phyloP scores from a whole-genome alignment of 1,139 yeast genomes.

The Candida pseudoviswanathii region DNA sequence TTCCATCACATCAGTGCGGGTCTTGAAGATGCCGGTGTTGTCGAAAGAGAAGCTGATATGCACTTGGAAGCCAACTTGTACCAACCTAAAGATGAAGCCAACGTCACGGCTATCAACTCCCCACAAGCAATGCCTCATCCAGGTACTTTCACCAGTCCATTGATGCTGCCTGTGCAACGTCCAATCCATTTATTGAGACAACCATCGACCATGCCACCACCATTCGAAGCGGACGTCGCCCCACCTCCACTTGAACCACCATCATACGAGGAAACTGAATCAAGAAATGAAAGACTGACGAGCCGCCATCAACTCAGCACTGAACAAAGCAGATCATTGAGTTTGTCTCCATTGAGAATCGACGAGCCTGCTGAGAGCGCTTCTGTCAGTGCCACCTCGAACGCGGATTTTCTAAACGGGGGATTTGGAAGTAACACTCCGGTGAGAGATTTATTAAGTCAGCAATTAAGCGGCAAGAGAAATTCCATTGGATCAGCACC shows the following conservation, averaged over 20 bases:
- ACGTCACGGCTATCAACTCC: slow-evolving; percentile 43
- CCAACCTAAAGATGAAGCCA: slow-evolving; percentile 46
- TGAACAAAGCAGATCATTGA: slow-evolving; percentile 8
- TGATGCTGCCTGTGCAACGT: slow-evolving; percentile 36
- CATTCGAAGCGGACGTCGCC: slow-evolving; percentile 37
- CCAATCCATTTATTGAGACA: slow-evolving; percentile 39
- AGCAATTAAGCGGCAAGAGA: slow-evolving; percentile 17
- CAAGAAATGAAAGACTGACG: slow-evolving; percentile 10
- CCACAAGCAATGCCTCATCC: slow-evolving; percentile 61
- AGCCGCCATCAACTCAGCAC: slow-evolving; percentile 13
- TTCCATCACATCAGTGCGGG: slow-evolving; percentile 35
- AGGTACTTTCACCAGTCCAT: slow-evolving; percentile 36
- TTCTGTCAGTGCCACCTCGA: not conserved
- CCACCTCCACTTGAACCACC: slow-evolving; percentile 35
- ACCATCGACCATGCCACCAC: slow-evolving; percentile 47
- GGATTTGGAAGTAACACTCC: slow-evolving; percentile 18
- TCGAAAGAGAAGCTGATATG: slow-evolving; percentile 34
- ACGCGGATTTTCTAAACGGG: not conserved
- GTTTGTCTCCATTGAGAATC: slow-evolving; percentile 18
- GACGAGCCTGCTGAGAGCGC: slow-evolving; percentile 11
- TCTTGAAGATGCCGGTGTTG: slow-evolving; percentile 32
- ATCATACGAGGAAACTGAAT: slow-evolving; percentile 35
- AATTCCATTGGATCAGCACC: not conserved
- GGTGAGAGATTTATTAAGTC: slow-evolving; percentile 22
- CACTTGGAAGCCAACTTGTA: slow-evolving; percentile 63